Evolutionary conservation across 2,329 filamentous ascomycete genomes (phyloP).

Genomic region (Rhytidhysteron rufulum): DNA sequence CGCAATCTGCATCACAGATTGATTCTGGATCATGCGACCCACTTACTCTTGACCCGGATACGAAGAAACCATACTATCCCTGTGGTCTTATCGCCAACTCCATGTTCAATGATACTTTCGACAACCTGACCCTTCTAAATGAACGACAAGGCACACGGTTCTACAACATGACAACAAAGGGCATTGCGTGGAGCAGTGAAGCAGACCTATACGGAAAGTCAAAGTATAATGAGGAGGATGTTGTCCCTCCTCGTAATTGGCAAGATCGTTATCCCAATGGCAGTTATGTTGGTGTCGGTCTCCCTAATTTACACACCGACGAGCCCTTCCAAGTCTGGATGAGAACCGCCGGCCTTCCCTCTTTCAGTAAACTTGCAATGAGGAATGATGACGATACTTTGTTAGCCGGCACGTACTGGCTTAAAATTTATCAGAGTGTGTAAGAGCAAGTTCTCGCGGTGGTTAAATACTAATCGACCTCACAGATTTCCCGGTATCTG

Average conservation of each 20-base stretch:
- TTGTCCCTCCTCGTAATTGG: conserved; percentile 89
- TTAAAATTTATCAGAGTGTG: conserved; percentile 77
- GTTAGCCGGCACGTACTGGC: conserved; percentile 66
- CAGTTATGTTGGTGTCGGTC: conserved; percentile 60
- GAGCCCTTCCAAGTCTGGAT: conserved; percentile 98
- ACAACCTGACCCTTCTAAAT: conserved; percentile 60
- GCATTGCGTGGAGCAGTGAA: conserved; percentile 86
- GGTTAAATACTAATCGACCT: not conserved
- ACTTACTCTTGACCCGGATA: conserved; percentile 44
- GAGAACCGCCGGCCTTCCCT: conserved; percentile 89
- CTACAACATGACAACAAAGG: conserved; percentile 73
- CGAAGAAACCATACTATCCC: conserved; percentile 77
- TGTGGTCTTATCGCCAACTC: conserved; percentile 97
- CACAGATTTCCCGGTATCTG: conserved; percentile 72
- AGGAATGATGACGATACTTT: conserved; percentile 72
- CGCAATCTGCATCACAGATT: conserved; percentile 59
- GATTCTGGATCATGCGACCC: conserved; percentile 70
- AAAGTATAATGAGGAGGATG: conserved; percentile 60
- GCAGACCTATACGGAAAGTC: conserved; percentile 71
- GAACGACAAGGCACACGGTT: conserved; percentile 36
- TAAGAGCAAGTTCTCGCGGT: conserved; percentile 13
- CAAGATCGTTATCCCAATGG: conserved; percentile 61
- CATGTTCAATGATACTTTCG: conserved; percentile 90
- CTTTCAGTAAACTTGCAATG: conserved; percentile 89
- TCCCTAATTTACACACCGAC: conserved; percentile 70